Base-by-base conservation (phyloP, 306 rosid species). In the Trichosanthes truncata region DNA sequence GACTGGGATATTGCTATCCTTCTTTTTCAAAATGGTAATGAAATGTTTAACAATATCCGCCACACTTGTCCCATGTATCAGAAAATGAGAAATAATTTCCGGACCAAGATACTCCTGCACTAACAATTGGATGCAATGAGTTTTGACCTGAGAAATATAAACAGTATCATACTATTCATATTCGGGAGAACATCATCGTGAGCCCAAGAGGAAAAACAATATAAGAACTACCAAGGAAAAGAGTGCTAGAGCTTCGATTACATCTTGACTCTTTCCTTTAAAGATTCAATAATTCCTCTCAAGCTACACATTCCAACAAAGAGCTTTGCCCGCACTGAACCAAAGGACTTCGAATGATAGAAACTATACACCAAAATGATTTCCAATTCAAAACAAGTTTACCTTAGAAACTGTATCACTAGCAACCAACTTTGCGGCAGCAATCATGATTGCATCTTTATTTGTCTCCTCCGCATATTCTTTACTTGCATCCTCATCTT, bases 41-140 rank as follows among this genome's bases (percentile, higher is more conserved):
- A 95, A 86, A 88, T 89, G 77, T 83, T 91, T 95, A 80, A 95
- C 86, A 80, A 91, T 89, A 79, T 91, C 96, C 9, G 91, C 82
- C 75, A 90, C 92, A 81, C 87, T 84, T 76, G 91, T 53, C 79
- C 97, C 98, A 76, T 95, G 96, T 90, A 89, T 89, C 65, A 89
- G 90, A 80, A 84, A 91, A 84, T 88, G 93, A 79, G 97, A 95
- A 81, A 92, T 84, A 78, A 95, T 90, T 82, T 89, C 97, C 18
- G 97, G 84, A 83, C 93, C 97, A 80, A 92, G 97, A 84, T 85
- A 91, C 51, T 89, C 97, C 98, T 92, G 90, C 91, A 89, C 61
- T 55, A 62, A 65, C 57, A 52, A 82, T 55, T 72, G 75, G 46
- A 35, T 66, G 49, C 74, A 36, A 66, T 65, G 17, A 68, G 52